Evolutionary conservation across 768 basidiomycete species (phyloP).

Genomic region (Xerocomellus chrysenteron): DNA sequence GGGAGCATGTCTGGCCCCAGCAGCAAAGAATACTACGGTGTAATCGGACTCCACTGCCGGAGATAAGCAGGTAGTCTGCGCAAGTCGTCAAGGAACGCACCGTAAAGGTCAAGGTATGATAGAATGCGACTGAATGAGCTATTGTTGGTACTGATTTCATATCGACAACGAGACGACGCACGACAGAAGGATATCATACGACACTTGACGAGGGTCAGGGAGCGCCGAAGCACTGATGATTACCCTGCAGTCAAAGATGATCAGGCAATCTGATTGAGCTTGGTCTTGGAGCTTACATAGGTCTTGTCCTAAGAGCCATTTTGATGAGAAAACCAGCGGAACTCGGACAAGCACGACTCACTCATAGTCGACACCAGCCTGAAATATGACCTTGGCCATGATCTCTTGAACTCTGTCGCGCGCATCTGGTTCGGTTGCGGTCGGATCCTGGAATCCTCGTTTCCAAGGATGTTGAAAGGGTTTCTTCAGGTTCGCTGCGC

Average conservation of each 20-base stretch:
- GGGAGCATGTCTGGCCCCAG: constrained; percentile 71
- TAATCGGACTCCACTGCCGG: constrained; percentile 84
- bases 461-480: constrained; percentile 59
- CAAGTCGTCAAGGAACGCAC: constrained; percentile 37
- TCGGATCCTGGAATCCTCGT: constrained; percentile 30
- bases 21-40: constrained; percentile 83
- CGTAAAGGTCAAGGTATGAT: constrained; percentile 78
- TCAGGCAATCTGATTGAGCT: neutral
- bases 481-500: constrained; percentile 27
- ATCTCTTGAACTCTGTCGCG: constrained; percentile 58
- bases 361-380: constrained; percentile 91
- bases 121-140: constrained; percentile 59
- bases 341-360: constrained; percentile 37
- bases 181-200: constrained; percentile 76
- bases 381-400: constrained; percentile 74
- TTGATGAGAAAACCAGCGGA: constrained; percentile 17
- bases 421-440: constrained; percentile 27
- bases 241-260: constrained; percentile 52
- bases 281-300: constrained; percentile 58
- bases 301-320: constrained; percentile 61
- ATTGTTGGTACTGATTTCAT: constrained; percentile 1
- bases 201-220: constrained; percentile 73
- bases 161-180: constrained; percentile 39
- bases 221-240: constrained; percentile 80
- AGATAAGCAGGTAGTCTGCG: neutral